Evolutionary conservation across 495 filamentous ascomycete genomes (phyloP).

Genomic region (Penicillium riverlandense): DNA sequence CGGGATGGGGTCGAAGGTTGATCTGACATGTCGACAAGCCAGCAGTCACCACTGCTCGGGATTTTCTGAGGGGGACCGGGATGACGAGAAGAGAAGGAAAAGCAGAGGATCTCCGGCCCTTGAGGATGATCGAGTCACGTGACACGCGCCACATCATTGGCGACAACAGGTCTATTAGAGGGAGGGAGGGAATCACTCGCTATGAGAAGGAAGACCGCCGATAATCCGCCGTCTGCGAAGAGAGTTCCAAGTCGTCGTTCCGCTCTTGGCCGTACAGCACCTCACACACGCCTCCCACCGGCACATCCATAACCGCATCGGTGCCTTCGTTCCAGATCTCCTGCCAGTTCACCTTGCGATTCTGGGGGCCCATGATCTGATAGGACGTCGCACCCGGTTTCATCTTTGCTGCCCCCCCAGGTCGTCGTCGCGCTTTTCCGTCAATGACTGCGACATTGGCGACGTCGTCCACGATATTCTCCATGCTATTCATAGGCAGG

Average conservation of each 20-base stretch:
- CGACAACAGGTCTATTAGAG: no score
- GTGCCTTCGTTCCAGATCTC: slow-evolving; percentile 85
- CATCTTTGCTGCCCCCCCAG: slow-evolving; percentile 36
- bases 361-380: slow-evolving; percentile 42
- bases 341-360: slow-evolving; percentile 58
- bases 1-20: slow-evolving; percentile 54
- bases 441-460: slow-evolving; percentile 81
- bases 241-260: slow-evolving; percentile 21
- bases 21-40: slow-evolving; percentile 11
- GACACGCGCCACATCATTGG: background rate
- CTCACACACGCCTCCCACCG: slow-evolving; percentile 95
- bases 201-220: no score
- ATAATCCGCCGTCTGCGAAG: background rate
- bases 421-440: slow-evolving; percentile 52
- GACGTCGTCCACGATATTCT: slow-evolving; percentile 88
- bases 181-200: no score
- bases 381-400: slow-evolving; percentile 39
- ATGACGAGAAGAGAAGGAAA: background rate
- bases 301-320: slow-evolving; percentile 96
- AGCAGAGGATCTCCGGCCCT: background rate
- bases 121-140: background rate
- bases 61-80: background rate
- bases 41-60: background rate
- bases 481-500: slow-evolving; percentile 67
- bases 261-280: slow-evolving; percentile 49